These are phyloP conservation scores for Alloteropsis semialata DNA, from an alignment of 176 grass and related monocot species.

Conservation along the genomic window DNA sequence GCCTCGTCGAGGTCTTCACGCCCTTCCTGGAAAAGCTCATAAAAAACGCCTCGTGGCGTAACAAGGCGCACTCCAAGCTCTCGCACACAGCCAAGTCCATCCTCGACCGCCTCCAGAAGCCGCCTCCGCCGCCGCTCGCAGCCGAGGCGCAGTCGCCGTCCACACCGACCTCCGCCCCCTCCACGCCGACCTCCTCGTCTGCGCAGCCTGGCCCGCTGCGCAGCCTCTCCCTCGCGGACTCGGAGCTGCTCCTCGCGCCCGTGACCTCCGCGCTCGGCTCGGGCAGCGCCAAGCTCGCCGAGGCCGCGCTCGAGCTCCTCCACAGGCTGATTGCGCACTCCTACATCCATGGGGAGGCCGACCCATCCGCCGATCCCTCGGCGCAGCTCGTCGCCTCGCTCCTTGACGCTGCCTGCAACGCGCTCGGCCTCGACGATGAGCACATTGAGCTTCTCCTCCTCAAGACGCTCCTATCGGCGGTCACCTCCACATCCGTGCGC, in stretches of 20 bases:
- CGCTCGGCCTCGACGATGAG: conserved; percentile 67
- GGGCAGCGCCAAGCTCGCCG: conserved; percentile 67
- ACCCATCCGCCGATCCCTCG: conserved; percentile 65
- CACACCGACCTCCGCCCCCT: conserved; percentile 45
- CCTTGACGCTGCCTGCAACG: conserved; percentile 77
- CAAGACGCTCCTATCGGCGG: conserved; percentile 91
- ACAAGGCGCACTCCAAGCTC: conserved; percentile 98
- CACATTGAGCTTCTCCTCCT: conserved; percentile 83
- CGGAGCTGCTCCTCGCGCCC: conserved; percentile 73
- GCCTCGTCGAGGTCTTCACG: conserved; percentile 60
- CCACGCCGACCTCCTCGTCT: conserved; percentile 77
- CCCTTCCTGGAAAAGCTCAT: conserved; percentile 95
- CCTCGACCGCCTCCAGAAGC: conserved; percentile 72
- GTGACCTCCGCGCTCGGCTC: conserved; percentile 60
- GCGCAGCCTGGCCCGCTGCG: conserved; percentile 68
- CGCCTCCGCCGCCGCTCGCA: conserved; percentile 23
- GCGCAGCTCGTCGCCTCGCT: conserved; percentile 67
- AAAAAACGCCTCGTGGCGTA: conserved; percentile 92
- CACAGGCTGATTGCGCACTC: conserved; percentile 92
- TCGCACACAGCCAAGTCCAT: conserved; percentile 90
- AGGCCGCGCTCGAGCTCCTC: conserved; percentile 74
- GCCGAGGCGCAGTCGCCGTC: conserved; percentile 28
- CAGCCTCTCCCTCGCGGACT: conserved; percentile 80
- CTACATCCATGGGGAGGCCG: conserved; percentile 90
- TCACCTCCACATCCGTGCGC: conserved; percentile 84